Evolutionary conservation across 129 eudicot species (phyloP), one percentile per base, ranked within the genome.

Genomic region (Flaveria brownii): DNA sequence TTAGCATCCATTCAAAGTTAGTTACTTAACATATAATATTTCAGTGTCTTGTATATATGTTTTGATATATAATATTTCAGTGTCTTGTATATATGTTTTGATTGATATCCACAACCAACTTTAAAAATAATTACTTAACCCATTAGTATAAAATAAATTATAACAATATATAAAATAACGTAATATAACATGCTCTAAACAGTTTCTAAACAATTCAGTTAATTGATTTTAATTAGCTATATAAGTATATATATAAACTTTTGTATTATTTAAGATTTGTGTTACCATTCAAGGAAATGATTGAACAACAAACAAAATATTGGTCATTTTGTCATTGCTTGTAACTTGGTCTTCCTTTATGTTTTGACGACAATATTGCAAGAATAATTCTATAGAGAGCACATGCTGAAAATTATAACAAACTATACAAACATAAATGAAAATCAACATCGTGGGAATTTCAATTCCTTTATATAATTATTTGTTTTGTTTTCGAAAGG

Each of bases 101-200:
- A 73, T 80, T 54, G 59, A 67, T 30, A 73, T 66, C 43, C 55
- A 65, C 73, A 14, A 73, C 83, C 83, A 73, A 80, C 68, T 60
- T 39, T 23, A 36, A 36, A 36, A 5, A 36, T 36, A 36, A 36
- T 5, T 36, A 36, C 41, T 5, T 36, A 36, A 36, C 41, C 41
- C 41, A 36, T 4, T 36, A 36, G 0, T 4, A 36, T 36, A 36
- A 36, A 4, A 36, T 5, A 5, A 33, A 5, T 36, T 36, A 36
- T 36, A 5, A 30, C 36, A 30, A 45, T 45, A 45, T 45, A 45
- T 43, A 43, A 6, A 45, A 45, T 1, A 45, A 45, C 11, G 50
- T 45, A 8, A 45, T 45, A 45, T 8, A 45, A 45, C 50, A 36
- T 36, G 41, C 41, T 36, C 41, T 6, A 54, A n/a, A n/a, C 7